Conservation (phyloP, 495 filamentous ascomycete genomes). For the Penicillium diatomitis region DNA sequence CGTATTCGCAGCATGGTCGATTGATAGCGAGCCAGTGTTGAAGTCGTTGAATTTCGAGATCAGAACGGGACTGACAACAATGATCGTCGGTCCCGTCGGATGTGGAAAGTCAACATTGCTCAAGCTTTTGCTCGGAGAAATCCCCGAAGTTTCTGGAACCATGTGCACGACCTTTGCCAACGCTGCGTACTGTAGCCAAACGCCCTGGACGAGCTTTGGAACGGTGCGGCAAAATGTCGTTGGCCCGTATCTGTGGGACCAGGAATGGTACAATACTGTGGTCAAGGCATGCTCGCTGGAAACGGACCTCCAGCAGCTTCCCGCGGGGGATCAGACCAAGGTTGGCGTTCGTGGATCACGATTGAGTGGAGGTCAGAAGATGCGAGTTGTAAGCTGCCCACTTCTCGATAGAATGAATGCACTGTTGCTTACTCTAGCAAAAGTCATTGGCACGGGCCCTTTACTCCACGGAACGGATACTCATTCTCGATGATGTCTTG, state of each 20-base stretch:
- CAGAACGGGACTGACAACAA: constrained; percentile 3
- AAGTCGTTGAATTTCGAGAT: constrained; percentile 7
- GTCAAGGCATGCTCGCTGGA: constrained; percentile 49
- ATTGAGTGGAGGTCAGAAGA: constrained; percentile 58
- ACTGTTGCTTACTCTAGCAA: too few relatives aligned
- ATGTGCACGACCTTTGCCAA: constrained; percentile 8
- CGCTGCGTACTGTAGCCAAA: constrained; percentile 28
- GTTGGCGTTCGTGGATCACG: constrained; percentile 57
- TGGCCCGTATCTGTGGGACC: constrained; percentile 57
- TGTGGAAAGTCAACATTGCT: constrained; percentile 44
- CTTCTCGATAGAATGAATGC: background rate
- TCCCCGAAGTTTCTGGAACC: constrained; percentile 14
- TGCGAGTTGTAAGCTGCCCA: constrained; percentile 35
- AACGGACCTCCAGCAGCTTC: constrained; percentile 49
- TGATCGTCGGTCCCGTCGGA: constrained; percentile 25
- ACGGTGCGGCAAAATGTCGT: constrained; percentile 70
- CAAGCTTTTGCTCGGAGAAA: constrained; percentile 42
- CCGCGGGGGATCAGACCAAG: constrained; percentile 50
- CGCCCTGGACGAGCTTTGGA: constrained; percentile 66
- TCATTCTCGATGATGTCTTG: constrained; percentile 45
- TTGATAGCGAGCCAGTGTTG: background rate
- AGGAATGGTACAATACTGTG: constrained; percentile 40
- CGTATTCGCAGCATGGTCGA: background rate
- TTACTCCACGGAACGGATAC: constrained; percentile 42
- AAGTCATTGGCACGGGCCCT: constrained; percentile 44